Base-by-base conservation (phyloP, 139 green algal genomes). In the Volvox reticuliferus region DNA sequence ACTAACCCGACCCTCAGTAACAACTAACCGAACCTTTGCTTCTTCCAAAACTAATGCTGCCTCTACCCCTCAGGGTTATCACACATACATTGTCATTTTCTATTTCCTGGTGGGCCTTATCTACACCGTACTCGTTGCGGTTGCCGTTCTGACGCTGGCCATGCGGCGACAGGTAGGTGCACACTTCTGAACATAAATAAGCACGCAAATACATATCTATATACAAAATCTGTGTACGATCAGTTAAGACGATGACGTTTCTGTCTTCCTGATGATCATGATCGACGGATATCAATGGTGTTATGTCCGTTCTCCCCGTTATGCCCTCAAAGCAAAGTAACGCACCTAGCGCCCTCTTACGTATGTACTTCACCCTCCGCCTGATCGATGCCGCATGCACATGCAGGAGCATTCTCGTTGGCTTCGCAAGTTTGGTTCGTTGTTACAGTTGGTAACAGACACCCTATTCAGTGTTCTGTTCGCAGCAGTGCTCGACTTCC, bases 51-150 rank as follows among this genome's bases (percentile, higher is more conserved):
- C 73, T 36, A n/a, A n/a, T 44, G 32, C 19, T 86, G 92, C 67
- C 93, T 95, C 44, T 55, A 63, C 94, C 92, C 79, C 21, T 13
- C 89, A 93, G 88, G 79, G 44, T 14, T 88, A 91, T 67, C 1
- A 37, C 44, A 62, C 55, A 14, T 91, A 88, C 88, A 44, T 87
- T n/a, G 28, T 30, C 17, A 44, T 91, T 0, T 44, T 91, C 37
- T 91, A 91, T 68, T 1, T 78, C 12, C 24, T 87, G 0, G 67
- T 88, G 67, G 79, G 35, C 16, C 1, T 91, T 1, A 62, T 91
- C 5, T 82, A 33, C 37, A 1, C 55, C 1, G 19, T 32, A 20
- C 28, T 91, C 65, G 36, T 14, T 1, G 35, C 32, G 26, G 63
- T 88, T 12, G 86, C 73, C 0, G 30, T 19, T 71, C 50, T 90